Conservation (phyloP, 164 flowering plant genomes). For the Vitis cinerea region DNA sequence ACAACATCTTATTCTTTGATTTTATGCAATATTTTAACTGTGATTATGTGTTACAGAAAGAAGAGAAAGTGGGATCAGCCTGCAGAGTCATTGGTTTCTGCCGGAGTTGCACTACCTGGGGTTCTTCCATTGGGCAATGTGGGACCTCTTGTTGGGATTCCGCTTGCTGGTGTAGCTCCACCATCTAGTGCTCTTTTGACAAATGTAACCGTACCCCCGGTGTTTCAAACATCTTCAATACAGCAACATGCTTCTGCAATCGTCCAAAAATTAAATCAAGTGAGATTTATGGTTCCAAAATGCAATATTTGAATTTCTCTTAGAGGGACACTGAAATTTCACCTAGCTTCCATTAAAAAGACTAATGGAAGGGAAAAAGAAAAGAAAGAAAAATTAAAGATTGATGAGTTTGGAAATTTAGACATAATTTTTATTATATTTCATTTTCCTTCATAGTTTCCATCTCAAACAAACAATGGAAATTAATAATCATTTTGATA, state of each 20-base stretch:
- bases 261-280: conserved; percentile 53
- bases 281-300: conserved; percentile 20
- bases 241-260: conserved; percentile 45
- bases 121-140: conserved; percentile 39
- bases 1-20: too few relatives aligned
- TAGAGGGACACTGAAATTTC: too few relatives aligned
- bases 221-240: conserved; percentile 32
- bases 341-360: too few relatives aligned
- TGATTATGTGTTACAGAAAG: conserved; percentile 42
- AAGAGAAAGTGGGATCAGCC: conserved; percentile 99
- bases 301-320: too few relatives aligned
- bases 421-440: too few relatives aligned
- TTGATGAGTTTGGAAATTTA: too few relatives aligned
- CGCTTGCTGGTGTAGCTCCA: conserved; percentile 38
- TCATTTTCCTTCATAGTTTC: too few relatives aligned
- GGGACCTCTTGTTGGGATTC: conserved; percentile 38
- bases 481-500: too few relatives aligned
- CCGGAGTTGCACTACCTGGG: conserved; percentile 50
- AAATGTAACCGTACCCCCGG: conserved; percentile 32
- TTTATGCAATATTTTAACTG: not conserved
- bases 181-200: conserved; percentile 30
- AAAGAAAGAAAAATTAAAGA: too few relatives aligned
- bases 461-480: too few relatives aligned
- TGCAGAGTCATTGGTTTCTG: conserved; percentile 64
- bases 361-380: too few relatives aligned